phyloP scores from a whole-genome alignment of 2,329 filamentous ascomycete species.

The Colletotrichum incanum region DNA sequence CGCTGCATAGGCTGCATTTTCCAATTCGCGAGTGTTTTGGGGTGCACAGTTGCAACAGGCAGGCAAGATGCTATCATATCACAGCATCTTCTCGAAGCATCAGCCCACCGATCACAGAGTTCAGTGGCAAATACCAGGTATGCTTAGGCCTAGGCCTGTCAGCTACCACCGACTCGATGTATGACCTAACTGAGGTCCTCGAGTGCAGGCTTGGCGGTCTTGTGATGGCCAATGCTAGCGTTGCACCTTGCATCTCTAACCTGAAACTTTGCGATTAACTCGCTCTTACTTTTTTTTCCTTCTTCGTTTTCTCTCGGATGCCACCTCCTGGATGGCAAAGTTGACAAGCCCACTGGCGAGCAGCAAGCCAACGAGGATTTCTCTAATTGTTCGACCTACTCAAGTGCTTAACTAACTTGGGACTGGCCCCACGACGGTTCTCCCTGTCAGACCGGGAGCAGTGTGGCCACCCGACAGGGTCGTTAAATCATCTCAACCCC shows the following conservation, averaged over 20 bases:
- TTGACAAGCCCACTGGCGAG: background rate
- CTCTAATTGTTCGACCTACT: constrained; percentile 26
- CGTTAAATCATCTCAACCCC: constrained; percentile 3
- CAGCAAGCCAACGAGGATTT: background rate
- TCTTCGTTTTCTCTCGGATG: constrained; percentile 10
- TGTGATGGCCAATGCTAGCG: constrained; percentile 29
- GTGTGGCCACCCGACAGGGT: constrained; percentile 4
- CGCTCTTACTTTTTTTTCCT: constrained; percentile 32
- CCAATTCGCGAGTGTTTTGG: background rate
- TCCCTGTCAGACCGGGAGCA: background rate
- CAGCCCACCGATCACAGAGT: background rate
- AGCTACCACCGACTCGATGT: background rate
- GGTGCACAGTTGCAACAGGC: background rate
- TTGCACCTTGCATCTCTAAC: constrained; percentile 24
- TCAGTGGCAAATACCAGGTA: constrained; percentile 1
- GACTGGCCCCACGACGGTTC: background rate
- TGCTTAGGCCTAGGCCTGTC: background rate
- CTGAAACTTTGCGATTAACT: constrained; percentile 39
- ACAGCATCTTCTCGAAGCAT: background rate
- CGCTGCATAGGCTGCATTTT: background rate
- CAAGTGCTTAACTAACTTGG: constrained; percentile 7
- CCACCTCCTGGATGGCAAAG: background rate
- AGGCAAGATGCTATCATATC: constrained; percentile 5
- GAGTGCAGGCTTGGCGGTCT: background rate
- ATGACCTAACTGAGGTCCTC: background rate